Base-by-base conservation (phyloP, 1,284 basidiomycete species). In the Ustilago hordei region DNA sequence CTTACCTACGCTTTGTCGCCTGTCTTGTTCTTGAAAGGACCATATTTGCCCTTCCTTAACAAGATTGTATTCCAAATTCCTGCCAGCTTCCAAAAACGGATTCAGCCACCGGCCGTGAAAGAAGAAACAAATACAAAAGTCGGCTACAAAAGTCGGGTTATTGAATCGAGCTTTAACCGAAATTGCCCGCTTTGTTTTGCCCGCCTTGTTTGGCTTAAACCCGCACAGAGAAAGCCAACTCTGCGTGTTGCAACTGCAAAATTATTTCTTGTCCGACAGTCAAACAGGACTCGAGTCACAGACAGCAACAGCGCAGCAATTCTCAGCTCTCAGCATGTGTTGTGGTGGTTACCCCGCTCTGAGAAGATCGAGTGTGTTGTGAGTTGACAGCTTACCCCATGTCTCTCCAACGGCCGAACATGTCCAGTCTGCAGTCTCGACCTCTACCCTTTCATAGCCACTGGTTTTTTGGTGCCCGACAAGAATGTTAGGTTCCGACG, bases 91-190 rank as follows among this genome's bases (percentile, higher is more conserved):
- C 47, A 43, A 45, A 45, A 45, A 8, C 47, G 31, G 15, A 45
- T 58, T 58, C 41, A 47, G 31, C 15, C 15, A 19, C 59, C 45
- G 17, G 23, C 28, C n/a, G 59, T 62, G 60, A 62, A 62, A 62
- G 53, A 23, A 17, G 19, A 32, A 28, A 12, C 28, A 8, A 57
- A 59, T 59, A 59, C 57, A 59, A 47, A 59, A 9, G 8, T 38
- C 58, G 60, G 47, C 45, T 59, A 59, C 57, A 59, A 47, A 59
- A 9, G 8, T 38, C 58, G 60, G 47, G 3, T 45, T 50, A 59
- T 39, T 59, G 8, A 50, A 58, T 36, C 38, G 47, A 38, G 47
- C 61, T 64, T 58, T 70, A 64, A 58, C 68, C 68, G 62, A 70
- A 64, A 64, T 23, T 53, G 68, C 62, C 58, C 62, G 68, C 55